Percentiles rank a stretch among this genome's conserved stretches.
These are phyloP conservation scores for Lachnellula willkommii DNA, from an alignment of 2,329 filamentous ascomycete species.

Conservation along the genomic window DNA sequence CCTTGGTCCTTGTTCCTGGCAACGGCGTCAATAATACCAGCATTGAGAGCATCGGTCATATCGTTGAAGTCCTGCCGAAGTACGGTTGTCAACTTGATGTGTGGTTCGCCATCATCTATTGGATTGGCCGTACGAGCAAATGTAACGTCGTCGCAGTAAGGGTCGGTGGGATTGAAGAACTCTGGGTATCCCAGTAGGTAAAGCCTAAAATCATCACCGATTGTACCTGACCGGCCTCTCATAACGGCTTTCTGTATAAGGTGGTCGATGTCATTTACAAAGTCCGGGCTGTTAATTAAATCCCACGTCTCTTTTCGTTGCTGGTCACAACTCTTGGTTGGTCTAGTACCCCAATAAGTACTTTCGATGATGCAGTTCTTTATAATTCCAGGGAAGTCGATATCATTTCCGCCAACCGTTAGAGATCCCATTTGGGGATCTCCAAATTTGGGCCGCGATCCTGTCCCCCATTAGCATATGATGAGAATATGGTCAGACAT, in stretches of 20 bases:
- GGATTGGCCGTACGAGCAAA: constrained; percentile 6
- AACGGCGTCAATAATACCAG: not conserved
- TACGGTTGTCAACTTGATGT: not conserved
- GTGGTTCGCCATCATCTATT: constrained; percentile 1
- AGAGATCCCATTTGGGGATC: constrained; percentile 1
- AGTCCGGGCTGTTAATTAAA: not conserved
- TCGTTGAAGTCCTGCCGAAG: constrained; percentile 4
- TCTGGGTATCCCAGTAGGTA: constrained; percentile 1
- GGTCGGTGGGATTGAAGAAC: constrained; percentile 1
- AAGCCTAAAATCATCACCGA: constrained; percentile 1
- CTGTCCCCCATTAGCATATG: too few relatives aligned
- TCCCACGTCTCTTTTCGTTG: not conserved
- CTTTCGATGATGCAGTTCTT: constrained; percentile 4
- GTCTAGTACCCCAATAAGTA: too few relatives aligned
- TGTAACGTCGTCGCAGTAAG: constrained; percentile 4
- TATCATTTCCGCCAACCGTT: constrained; percentile 4
- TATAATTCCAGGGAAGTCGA: constrained; percentile 7
- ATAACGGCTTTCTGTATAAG: constrained; percentile 1
- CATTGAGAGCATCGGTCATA: constrained; percentile 1
- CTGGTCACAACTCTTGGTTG: not conserved
- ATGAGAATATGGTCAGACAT: too few relatives aligned
- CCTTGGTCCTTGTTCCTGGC: not conserved
- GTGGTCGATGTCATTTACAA: constrained; percentile 1
- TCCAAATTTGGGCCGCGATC: not conserved
- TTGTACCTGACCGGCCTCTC: not conserved